These are phyloP conservation scores for Striga hermonthica DNA, from an alignment of 305 asterid species.

Conservation along the genomic window DNA sequence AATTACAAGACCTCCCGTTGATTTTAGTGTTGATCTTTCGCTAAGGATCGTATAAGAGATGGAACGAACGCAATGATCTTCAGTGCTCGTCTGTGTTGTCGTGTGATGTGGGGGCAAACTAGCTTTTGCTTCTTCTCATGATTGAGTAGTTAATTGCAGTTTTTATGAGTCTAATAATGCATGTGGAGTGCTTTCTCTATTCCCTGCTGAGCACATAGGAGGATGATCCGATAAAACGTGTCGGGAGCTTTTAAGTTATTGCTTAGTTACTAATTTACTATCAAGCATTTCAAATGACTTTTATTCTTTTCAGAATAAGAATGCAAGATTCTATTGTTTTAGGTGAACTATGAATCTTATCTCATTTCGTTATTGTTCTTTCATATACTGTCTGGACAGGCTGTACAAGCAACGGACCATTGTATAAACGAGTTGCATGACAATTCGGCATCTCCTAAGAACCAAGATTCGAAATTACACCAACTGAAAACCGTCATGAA, in stretches of 20 bases:
- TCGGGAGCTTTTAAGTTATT: too few species aligned
- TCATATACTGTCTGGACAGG: conserved; percentile 36
- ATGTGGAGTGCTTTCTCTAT: too few species aligned
- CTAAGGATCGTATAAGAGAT: neutral
- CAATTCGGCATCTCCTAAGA: conserved; percentile 31
- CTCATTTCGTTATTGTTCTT: neutral
- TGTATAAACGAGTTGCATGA: conserved; percentile 48
- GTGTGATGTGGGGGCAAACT: too few species aligned
- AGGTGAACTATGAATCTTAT: conserved; percentile 17
- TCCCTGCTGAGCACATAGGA: too few species aligned
- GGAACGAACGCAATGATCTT: neutral
- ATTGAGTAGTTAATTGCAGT: neutral
- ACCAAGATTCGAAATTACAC: conserved; percentile 31
- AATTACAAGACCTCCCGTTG: neutral
- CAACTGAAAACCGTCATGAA: conserved; percentile 19
- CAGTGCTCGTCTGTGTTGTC: neutral
- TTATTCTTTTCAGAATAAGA: neutral
- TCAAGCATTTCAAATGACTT: neutral
- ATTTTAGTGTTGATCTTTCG: neutral
- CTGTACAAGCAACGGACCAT: conserved; percentile 41
- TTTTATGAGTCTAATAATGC: neutral
- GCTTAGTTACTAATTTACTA: neutral
- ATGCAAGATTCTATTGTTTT: neutral
- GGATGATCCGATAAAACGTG: too few species aligned
- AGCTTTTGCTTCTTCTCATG: neutral